Evolutionary conservation across 1,284 basidiomycete genomes (phyloP), one percentile per base, ranked within the genome.

Genomic region (Chalciporus sp.): DNA sequence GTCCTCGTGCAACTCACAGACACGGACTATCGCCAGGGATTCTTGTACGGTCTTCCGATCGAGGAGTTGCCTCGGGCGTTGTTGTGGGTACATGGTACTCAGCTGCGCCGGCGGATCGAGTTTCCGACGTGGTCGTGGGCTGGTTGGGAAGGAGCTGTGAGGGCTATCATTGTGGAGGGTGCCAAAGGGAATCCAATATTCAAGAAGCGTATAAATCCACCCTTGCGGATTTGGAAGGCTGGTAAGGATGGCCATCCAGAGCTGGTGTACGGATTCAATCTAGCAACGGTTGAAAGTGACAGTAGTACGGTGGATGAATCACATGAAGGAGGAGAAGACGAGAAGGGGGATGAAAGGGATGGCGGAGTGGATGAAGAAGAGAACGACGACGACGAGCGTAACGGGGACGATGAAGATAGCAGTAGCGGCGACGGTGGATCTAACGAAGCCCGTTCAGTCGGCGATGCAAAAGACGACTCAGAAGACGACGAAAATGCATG

Each of bases 121-220:
- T 49, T 49, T 33, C 40, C 47, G 7, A 28, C 40, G 16, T 49
- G 47, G 47, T 49, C 47, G 20, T 49, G 47, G 47, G 47, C 28
- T 16, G 47, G 47, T 3, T 49, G 47, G 47, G 47, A 49, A 33
- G 47, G 47, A 6, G 6, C 11, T 3, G 47, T 49, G n/a, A 49
- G 31, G 40, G 27, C 39, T 28, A 20, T 33, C 40, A 4, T 42
- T 14, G 19, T 23, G 19, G 28, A 33, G 31, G 12, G 19, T 7
- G 20, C 31, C 3, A 27, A 16, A 16, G 39, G 39, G 12, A 12
- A 31, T 29, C 17, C 19, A 12, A 14, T 9, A 28, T 8, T 41
- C 19, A 19, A 41, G 39, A 33, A 26, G 29, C n/a, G 16, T 26
- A 19, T 20, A 4, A 17, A 0, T 17, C 40, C 47, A 2, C 47